Base-by-base conservation (phyloP, 148 eudicot genomes). In the Amaranthus palmeri region DNA sequence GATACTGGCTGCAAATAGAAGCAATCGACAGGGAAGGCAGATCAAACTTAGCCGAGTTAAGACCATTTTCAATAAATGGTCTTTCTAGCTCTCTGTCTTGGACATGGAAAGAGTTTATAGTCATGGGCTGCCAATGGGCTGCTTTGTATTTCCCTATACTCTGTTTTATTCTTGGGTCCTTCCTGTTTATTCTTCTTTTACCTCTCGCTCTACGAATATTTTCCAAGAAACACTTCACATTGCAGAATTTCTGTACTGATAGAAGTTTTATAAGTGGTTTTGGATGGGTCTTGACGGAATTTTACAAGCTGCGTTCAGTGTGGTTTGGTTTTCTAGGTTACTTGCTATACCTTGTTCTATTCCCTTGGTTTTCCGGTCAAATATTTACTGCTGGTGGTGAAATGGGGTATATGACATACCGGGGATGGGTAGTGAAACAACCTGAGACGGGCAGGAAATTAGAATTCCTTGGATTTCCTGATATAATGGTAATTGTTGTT, bases 121-220 rank as follows among this genome's bases (percentile, higher is more conserved):
- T 91, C 78, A 91, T 93, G 97, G 98, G 98, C 25, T 91, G 96
- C 72, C 97, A 93, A 66, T 91, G 91, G 96, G 88, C 67, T 64
- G 84, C 88, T 49, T 71, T 93, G 60, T 93, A 93, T 80, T 79
- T 79, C 74, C 98, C 90, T 4, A 69, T 91, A 67, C 81, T 93
- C 41, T 93, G 87, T 80, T 63, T 82, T 10, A 81, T 79, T 67
- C 74, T 84, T 53, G 74, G 84, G 55, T 54, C 77, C 49, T 61
- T 62, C 59, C 76, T 85, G 55, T 74, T 86, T 36, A 49, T 80
- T 69, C 88, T 93, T 79, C 49, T 93, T 41, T 68, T 86, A 76
- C 91, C 92, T n/a, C 80, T 81, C 57, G 74, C 81, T 68, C 18
- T 84, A 48, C 69, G 73, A 10, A 54, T 41, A n/a, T 70, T 85